Evolutionary conservation across 2,329 filamentous ascomycete genomes (phyloP), one percentile per base, ranked within the genome.

Genomic region (Emergomyces orientalis): DNA sequence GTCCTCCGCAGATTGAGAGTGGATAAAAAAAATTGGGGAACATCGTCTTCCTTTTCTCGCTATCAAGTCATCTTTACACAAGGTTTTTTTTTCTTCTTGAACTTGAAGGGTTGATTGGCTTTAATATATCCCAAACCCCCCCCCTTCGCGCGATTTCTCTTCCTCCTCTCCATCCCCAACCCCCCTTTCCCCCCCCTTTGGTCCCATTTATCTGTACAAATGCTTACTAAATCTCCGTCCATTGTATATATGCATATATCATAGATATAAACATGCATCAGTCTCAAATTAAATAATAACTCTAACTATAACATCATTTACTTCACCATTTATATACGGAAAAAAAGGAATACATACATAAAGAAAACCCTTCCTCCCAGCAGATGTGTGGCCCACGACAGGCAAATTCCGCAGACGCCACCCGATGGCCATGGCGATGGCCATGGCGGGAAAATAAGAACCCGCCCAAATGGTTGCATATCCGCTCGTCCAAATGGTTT

Each of bases 401-500:
- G 30, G 14, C 30, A 37, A 19, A 13, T 34, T 3, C 27, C 14
- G 3, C 27, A 32, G 7, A 34, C 2, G 27, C 17, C 27, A 34
- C 14, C 30, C 51, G 19, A 55, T n/a, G 30, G 19, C 47, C 19
- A 30, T 27, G 47, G 30, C 17, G 5, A 34, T 27, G 55, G 55
- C 19, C 7, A 25, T 11, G 37, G 55, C n/a, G 55, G 25, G 22
- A 43, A 30, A 41, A 27, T n/a, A 30, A 30, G 39, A 55, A 52
- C n/a, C 61, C 61, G 41, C 61, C 61, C n/a, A 22, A 32, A 32
- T 58, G 39, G 61, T 22, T 62, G 11, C 52, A 59, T 22, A 39
- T 37, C 7, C 34, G 61, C 22, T 62, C 61, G 13, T 59, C 54
- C 17, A 58, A 58, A n/a, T 49, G 39, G 61, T 62, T 62, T 51